Evolutionary conservation across 2,329 filamentous ascomycete species (phyloP).

Genomic region (Tolypocladium nubicola): DNA sequence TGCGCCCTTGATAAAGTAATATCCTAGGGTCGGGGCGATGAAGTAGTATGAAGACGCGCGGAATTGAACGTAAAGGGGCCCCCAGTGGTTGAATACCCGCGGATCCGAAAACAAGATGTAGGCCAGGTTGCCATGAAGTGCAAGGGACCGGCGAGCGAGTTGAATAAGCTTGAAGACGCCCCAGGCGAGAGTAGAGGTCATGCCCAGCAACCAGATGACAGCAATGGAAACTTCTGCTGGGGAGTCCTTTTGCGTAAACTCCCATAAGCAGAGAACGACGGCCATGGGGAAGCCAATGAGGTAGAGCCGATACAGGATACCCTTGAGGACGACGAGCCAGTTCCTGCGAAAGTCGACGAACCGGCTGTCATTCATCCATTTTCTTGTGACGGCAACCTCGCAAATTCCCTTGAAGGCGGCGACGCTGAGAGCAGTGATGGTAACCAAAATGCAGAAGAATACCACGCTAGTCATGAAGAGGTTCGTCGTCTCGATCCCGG

Average conservation of each 20-base stretch:
- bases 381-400: conserved; percentile 63
- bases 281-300: conserved; percentile 90
- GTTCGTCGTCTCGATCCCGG: conserved; percentile 78
- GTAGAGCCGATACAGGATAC: conserved; percentile 82
- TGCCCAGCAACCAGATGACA: conserved; percentile 77
- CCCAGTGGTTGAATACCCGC: conserved; percentile 89
- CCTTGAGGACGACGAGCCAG: conserved; percentile 87
- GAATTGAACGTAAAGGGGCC: conserved; percentile 95
- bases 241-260: conserved; percentile 79
- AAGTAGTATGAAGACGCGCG: conserved; percentile 94
- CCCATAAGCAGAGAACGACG: conserved; percentile 84
- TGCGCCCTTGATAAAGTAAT: conserved; percentile 75
- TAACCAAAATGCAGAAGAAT: conserved; percentile 79
- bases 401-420: conserved; percentile 70
- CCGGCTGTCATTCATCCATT: conserved; percentile 72
- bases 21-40: conserved; percentile 67
- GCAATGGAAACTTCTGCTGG: conserved; percentile 77
- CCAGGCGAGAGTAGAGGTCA: conserved; percentile 70
- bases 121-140: conserved; percentile 90
- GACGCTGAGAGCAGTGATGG: conserved; percentile 62
- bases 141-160: conserved; percentile 77
- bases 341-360: conserved; percentile 91
- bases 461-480: conserved; percentile 85
- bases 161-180: conserved; percentile 82
- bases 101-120: conserved; percentile 96